These are phyloP conservation scores for Theobroma grandiflorum DNA, from an alignment of 441 rosid genomes.

Conservation along the genomic window DNA sequence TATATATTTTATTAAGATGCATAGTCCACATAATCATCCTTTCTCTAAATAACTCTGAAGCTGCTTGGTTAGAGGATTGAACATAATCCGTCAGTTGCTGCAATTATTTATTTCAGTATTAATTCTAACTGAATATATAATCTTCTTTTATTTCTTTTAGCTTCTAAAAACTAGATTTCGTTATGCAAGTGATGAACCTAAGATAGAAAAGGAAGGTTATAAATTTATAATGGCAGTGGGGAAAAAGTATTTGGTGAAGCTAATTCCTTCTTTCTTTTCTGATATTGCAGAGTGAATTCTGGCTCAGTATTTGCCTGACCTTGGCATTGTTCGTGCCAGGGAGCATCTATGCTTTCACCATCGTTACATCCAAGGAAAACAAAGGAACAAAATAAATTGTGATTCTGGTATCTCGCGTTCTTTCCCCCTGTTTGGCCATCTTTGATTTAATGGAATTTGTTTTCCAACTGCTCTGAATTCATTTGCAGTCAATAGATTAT, in stretches of 20 bases:
- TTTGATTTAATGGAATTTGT: not conserved
- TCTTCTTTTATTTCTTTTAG: too few species aligned
- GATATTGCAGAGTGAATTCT: not conserved
- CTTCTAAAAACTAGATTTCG: not conserved
- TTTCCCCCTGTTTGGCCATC: not conserved
- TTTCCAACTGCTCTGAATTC: not conserved
- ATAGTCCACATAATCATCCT: too few species aligned
- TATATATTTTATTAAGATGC: too few species aligned
- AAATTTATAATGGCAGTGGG: too few species aligned
- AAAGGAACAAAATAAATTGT: not conserved
- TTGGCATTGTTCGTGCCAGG: constrained; percentile 17
- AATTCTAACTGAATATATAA: too few species aligned
- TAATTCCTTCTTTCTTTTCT: not conserved
- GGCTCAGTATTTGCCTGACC: constrained; percentile 9
- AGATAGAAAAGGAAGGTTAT: not conserved
- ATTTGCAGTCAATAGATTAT: not conserved
- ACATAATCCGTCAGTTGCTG: too few species aligned
- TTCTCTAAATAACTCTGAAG: too few species aligned
- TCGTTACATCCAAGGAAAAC: not conserved
- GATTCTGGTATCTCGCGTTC: not conserved
- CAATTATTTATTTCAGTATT: too few species aligned
- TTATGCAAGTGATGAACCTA: not conserved
- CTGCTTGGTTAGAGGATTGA: too few species aligned
- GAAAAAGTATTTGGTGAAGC: not conserved
- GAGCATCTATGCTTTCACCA: constrained; percentile 9